phyloP scores from a whole-genome alignment of 2,329 filamentous ascomycete genomes.

The Cladophialophora psammophila region DNA sequence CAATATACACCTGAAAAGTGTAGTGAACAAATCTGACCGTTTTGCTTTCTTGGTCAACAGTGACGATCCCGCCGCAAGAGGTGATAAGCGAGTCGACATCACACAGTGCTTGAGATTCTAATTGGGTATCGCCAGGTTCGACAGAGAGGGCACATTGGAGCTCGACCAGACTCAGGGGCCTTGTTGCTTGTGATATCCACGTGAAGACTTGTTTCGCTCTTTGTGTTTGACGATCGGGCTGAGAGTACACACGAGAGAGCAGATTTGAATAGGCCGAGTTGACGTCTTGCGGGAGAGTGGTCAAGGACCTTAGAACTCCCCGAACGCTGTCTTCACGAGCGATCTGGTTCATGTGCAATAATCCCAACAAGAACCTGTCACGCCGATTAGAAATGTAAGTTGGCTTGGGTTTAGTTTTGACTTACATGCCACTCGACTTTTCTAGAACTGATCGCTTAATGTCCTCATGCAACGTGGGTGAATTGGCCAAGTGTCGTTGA shows the following conservation, averaged over 20 bases:
- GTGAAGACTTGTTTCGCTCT: conserved; percentile 1
- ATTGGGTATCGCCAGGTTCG: not conserved
- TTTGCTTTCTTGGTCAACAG: not conserved
- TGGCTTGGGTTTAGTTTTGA: not conserved
- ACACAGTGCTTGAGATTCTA: not conserved
- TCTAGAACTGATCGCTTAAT: not conserved
- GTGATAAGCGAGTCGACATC: not conserved
- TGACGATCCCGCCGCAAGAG: not conserved
- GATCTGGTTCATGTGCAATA: not conserved
- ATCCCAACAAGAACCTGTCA: not conserved
- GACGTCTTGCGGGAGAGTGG: not conserved
- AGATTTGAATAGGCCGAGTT: not conserved
- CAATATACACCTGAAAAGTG: not conserved
- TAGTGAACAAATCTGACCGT: not conserved
- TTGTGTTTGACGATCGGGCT: not conserved
- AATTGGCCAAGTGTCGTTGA: not conserved
- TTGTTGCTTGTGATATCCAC: not conserved
- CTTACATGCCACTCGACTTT: not conserved
- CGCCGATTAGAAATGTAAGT: not conserved
- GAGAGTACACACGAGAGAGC: not conserved
- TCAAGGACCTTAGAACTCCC: not conserved
- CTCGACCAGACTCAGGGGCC: not conserved
- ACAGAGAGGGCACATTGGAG: not conserved
- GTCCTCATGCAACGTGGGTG: not conserved
- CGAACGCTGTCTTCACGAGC: not conserved